phyloP scores from a whole-genome alignment of 352 stramenopile species.

The Blastocystis sp. region DNA sequence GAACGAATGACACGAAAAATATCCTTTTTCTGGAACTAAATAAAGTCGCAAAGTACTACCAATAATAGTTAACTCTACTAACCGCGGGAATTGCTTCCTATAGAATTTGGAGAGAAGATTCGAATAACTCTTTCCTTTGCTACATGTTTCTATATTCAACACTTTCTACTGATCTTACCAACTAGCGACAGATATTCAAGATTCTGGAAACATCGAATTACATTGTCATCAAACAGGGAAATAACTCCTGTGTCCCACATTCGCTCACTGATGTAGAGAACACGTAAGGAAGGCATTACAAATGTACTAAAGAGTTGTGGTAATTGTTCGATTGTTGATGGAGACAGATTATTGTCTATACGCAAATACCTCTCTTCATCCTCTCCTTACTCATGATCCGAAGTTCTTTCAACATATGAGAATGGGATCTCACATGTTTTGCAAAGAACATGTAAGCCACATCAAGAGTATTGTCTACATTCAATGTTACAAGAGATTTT shows the following conservation, averaged over 20 bases:
- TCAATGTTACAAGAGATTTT: background rate
- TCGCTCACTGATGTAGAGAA: background rate
- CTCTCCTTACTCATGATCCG: slow-evolving; percentile 1
- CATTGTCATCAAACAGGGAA: background rate
- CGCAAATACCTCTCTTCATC: background rate
- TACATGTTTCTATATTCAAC: background rate
- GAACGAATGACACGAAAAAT: background rate
- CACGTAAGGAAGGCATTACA: background rate
- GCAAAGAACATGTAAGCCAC: slow-evolving; percentile 18
- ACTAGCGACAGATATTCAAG: background rate
- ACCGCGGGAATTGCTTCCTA: background rate
- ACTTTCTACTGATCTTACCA: background rate
- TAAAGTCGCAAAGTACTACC: background rate
- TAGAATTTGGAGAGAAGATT: background rate
- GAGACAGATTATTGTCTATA: slow-evolving; percentile 34
- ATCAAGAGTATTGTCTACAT: slow-evolving; percentile 38
- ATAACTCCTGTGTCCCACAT: background rate
- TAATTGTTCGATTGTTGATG: slow-evolving; percentile 2
- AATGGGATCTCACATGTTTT: background rate
- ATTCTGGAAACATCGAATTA: background rate
- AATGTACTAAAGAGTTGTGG: background rate
- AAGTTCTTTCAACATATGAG: slow-evolving; percentile 40
- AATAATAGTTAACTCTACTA: background rate
- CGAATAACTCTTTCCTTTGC: background rate
- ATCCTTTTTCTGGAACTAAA: background rate